Evolutionary conservation across 176 grass and related monocot genomes (phyloP), one percentile per base, ranked within the genome.

Genomic region (Avena sativa): DNA sequence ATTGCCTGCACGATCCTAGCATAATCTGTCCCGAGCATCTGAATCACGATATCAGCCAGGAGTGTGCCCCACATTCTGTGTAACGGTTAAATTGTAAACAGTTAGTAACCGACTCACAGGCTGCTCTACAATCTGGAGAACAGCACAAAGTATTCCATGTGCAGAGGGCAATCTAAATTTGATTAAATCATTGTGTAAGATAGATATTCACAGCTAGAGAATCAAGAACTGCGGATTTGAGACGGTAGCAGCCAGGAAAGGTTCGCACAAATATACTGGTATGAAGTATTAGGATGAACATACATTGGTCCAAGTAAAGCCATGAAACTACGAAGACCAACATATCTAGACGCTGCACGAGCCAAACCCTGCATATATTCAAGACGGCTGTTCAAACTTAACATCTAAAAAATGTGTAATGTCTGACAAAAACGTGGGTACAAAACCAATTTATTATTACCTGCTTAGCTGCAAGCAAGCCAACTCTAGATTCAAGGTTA

Each of bases 11-110:
- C 84, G 80, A 98, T 96, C 56, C 97, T 90, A 76, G 94, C 97
- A 93, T 96, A 96, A 87, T 98, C 97, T 4, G 94, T 98, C 14
- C 93, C 96, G 11, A 98, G 89, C 93, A 98, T 98, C 75, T 98
- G 96, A 87, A 98, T 96, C 71, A 96, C 93, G 62, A 98, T 88
- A 90, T 98, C 96, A 46, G 96, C 96, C 79, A 98, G 79, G 78
- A 98, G 93, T 48, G 96, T 94, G 10, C 96, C 96, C 96, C 96
- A 98, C 93, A 96, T 90, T 88, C 96, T 98, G 88, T 85, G 81
- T 76, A 83, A 73, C 53, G 19, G 4, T 80, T n/a, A 67, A 48
- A 47, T 17, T 17, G 9, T 40, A 70, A 34, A 11, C 7, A 83
- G 51, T 79, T 38, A 81, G 30, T 52, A 8, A 3, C 0, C 7